A percentile compares a stretch with the other conserved stretches of the same genome.
phyloP scores from a whole-genome alignment of 2,329 filamentous ascomycete genomes.

The Beauveria sp. region DNA sequence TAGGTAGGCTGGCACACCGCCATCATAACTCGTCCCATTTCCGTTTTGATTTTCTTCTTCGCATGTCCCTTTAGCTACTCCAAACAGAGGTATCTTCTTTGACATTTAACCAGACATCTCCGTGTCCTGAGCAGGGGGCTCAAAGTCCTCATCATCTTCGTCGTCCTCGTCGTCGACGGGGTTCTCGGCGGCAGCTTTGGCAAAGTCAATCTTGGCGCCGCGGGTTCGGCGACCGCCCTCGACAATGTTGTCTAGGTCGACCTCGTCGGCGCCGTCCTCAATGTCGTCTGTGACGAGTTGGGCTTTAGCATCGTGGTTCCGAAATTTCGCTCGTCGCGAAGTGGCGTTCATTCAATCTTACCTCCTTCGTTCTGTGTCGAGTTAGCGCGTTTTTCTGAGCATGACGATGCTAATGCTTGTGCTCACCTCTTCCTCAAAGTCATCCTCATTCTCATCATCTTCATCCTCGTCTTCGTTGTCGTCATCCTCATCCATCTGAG shows the following conservation, averaged over 20 bases:
- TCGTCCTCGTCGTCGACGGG: conserved; percentile 69
- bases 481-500: conserved; percentile 68
- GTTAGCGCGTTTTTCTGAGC: conserved; percentile 17
- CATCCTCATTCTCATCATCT: conserved; percentile 40
- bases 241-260: conserved; percentile 85
- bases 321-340: not conserved
- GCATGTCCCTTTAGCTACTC: not conserved
- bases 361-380: conserved; percentile 17
- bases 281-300: conserved; percentile 40
- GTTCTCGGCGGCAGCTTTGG: conserved; percentile 77
- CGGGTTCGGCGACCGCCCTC: conserved; percentile 73
- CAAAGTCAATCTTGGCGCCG: conserved; percentile 87
- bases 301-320: not conserved
- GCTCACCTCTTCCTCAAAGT: conserved; percentile 20
- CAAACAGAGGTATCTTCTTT: not conserved
- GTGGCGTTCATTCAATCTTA: conserved; percentile 17
- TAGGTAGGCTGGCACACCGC: not conserved
- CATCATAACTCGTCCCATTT: not conserved
- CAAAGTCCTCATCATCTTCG: conserved; percentile 65
- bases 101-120: conserved; percentile 53
- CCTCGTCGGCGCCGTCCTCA: conserved; percentile 82
- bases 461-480: conserved; percentile 67
- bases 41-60: not conserved
- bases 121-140: conserved; percentile 57
- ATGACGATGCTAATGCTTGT: not conserved